These are phyloP conservation scores for Diaporthe ampelina DNA, from an alignment of 2,329 filamentous ascomycete genomes.

Conservation along the genomic window DNA sequence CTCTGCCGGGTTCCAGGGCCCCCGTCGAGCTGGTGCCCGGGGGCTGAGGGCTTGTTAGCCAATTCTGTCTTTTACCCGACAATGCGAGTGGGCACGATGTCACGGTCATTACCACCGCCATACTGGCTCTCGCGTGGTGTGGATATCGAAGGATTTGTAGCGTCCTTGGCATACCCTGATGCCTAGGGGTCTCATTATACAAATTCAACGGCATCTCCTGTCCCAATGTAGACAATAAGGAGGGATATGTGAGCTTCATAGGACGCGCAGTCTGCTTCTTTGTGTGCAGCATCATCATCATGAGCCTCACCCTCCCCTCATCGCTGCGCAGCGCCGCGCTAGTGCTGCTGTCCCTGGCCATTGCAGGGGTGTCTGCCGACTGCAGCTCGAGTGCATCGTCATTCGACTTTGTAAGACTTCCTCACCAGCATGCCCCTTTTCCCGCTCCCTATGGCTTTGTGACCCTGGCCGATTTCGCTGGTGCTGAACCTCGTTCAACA, in stretches of 20 bases:
- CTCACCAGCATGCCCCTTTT: neutral
- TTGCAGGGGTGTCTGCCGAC: slow-evolving; percentile 9
- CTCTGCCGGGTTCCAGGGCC: neutral
- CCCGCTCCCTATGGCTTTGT: neutral
- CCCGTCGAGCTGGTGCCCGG: neutral
- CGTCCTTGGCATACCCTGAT: slow-evolving; percentile 18
- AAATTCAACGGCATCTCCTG: neutral
- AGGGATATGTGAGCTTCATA: neutral
- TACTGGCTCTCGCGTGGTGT: neutral
- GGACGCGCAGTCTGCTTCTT: neutral
- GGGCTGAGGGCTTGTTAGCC: slow-evolving; percentile 20
- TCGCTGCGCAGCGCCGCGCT: slow-evolving; percentile 3
- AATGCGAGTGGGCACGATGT: slow-evolving; percentile 23
- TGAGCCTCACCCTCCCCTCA: slow-evolving; percentile 10
- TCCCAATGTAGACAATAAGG: neutral
- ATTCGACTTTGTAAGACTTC: slow-evolving; percentile 18
- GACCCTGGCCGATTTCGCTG: neutral
- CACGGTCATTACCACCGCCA: slow-evolving; percentile 14
- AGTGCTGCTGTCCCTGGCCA: slow-evolving; percentile 6
- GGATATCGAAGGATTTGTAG: slow-evolving; percentile 31
- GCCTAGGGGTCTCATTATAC: slow-evolving; percentile 9
- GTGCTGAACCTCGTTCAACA: slow-evolving; percentile 12
- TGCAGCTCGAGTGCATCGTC: slow-evolving; percentile 11
- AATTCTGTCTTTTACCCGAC: slow-evolving; percentile 15
- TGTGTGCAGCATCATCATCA: neutral